These are phyloP conservation scores for Hsuehochloa calcarea DNA, from an alignment of 176 grass and related monocot genomes.

Conservation along the genomic window DNA sequence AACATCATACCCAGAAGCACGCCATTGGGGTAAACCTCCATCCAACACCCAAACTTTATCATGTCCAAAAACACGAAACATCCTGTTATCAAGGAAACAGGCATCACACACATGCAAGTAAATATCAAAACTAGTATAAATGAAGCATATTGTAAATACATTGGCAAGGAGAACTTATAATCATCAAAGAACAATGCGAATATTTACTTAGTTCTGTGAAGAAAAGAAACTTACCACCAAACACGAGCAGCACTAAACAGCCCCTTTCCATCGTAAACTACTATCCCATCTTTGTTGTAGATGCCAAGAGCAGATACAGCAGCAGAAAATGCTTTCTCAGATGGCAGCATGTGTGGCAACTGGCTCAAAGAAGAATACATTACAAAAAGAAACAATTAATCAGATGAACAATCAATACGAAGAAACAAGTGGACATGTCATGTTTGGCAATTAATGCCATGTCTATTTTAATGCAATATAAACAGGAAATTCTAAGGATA, in stretches of 20 bases:
- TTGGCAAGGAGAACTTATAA: background rate
- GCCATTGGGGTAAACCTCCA: slow-evolving; percentile 91
- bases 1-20: slow-evolving; percentile 85
- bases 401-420: background rate
- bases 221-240: slow-evolving; percentile 73
- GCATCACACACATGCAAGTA: background rate
- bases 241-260: slow-evolving; percentile 96
- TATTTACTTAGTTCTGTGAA: slow-evolving; percentile 1
- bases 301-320: slow-evolving; percentile 93
- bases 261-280: slow-evolving; percentile 99
- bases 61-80: slow-evolving; percentile 96
- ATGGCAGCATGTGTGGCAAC: slow-evolving; percentile 96
- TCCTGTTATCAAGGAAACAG: slow-evolving; percentile 54
- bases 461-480: background rate
- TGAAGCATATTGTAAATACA: slow-evolving; percentile 8
- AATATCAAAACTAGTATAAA: slow-evolving; percentile 5
- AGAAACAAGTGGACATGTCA: background rate
- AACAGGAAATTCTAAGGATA: background rate
- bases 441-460: background rate
- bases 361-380: slow-evolving; percentile 39
- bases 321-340: slow-evolving; percentile 93
- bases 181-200: background rate
- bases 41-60: slow-evolving; percentile 92
- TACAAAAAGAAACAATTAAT: background rate
- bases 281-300: slow-evolving; percentile 84